Evolutionary conservation across 106 monocot genomes (phyloP).

Genomic region (Apostasia ramifera): DNA sequence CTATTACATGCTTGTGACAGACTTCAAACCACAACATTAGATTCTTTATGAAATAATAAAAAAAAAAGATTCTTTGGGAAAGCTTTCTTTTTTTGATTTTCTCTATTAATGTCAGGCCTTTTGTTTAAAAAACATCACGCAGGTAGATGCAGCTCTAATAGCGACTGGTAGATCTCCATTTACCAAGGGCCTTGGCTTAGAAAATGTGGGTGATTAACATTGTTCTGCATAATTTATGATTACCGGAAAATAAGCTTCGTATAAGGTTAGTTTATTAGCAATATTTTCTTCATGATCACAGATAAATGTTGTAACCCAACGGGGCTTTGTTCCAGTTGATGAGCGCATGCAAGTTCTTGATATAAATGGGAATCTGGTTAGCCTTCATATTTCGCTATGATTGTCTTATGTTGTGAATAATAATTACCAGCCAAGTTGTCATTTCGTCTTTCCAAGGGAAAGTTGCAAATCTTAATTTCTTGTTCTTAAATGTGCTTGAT

Average conservation of each 20-base stretch:
- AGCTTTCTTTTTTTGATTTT: no score
- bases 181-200: constrained; percentile 95
- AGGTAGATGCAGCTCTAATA: constrained; percentile 99
- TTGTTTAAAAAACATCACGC: not conserved
- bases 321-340: constrained; percentile 95
- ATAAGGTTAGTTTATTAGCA: not conserved
- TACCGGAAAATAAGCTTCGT: not conserved
- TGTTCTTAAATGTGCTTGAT: not conserved
- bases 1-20: no score
- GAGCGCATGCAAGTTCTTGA: constrained; percentile 92
- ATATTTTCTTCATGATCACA: constrained; percentile 13
- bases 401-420: not conserved
- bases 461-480: not conserved
- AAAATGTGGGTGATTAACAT: constrained; percentile 45
- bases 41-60: no score
- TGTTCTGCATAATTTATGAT: not conserved
- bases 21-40: no score
- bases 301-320: constrained; percentile 92
- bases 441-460: not conserved
- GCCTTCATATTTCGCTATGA: constrained; percentile 10
- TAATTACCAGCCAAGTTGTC: not conserved
- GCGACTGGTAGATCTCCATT: constrained; percentile 98
- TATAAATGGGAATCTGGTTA: constrained; percentile 64
- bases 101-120: no score
- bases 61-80: no score